Conservation (phyloP, 2,329 filamentous ascomycete species). For the Teratosphaeria pseudoeucalypti region DNA sequence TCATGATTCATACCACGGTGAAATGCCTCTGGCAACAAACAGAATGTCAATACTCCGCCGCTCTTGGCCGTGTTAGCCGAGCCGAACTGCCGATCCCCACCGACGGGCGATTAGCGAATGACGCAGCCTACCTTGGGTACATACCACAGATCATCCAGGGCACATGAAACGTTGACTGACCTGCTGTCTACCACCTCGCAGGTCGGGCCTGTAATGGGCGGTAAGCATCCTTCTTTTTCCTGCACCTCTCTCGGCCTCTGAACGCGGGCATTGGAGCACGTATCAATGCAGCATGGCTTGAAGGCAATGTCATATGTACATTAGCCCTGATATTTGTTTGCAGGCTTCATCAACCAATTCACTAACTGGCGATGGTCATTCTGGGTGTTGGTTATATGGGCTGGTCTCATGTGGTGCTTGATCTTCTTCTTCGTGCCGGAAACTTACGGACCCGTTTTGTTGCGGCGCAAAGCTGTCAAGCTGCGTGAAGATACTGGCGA, state of each 20-base stretch:
- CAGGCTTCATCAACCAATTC: slow-evolving; percentile 74
- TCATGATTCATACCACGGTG: too few relatives aligned
- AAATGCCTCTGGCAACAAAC: not conserved
- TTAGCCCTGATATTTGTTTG: slow-evolving; percentile 31
- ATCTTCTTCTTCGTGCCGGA: slow-evolving; percentile 71
- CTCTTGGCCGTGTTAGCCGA: not conserved
- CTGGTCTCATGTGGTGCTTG: slow-evolving; percentile 49
- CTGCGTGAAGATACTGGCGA: slow-evolving; percentile 70
- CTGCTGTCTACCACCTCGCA: not conserved
- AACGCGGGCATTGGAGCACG: not conserved
- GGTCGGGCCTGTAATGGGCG: not conserved
- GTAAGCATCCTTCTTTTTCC: not conserved
- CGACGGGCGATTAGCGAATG: not conserved
- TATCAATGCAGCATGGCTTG: not conserved
- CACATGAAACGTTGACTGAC: not conserved
- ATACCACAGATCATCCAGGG: not conserved
- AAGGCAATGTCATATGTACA: not conserved
- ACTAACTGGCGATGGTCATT: slow-evolving; percentile 71
- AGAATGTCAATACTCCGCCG: not conserved
- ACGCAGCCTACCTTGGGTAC: not conserved
- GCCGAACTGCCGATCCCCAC: not conserved
- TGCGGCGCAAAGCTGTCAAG: slow-evolving; percentile 60
- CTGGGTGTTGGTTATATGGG: slow-evolving; percentile 77
- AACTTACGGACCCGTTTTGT: slow-evolving; percentile 66
- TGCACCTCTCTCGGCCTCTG: not conserved